Conservation (phyloP, 2,329 filamentous ascomycete species). For the Epichloe festucae region DNA sequence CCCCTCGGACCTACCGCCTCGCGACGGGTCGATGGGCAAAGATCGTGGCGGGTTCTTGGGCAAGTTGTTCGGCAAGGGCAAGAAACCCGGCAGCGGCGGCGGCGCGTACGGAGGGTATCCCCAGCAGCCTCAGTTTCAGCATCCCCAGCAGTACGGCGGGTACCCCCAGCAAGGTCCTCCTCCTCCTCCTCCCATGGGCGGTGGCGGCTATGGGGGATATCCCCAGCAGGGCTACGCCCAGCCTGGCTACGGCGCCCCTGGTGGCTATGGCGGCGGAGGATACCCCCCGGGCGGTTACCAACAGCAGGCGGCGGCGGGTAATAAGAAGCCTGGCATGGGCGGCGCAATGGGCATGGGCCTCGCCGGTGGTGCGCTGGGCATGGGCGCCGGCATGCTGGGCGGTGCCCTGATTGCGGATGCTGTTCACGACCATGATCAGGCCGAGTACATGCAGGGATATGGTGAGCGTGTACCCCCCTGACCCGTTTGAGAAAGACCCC, state of each 20-base stretch:
- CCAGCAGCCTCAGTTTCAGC: neutral
- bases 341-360: conserved; percentile 41
- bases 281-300: conserved; percentile 17
- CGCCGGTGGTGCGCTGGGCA: conserved; percentile 62
- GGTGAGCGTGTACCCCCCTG: conserved; percentile 17
- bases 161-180: conserved; percentile 6
- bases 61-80: conserved; percentile 37
- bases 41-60: conserved; percentile 32
- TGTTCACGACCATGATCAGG: conserved; percentile 47
- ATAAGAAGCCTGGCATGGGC: conserved; percentile 27
- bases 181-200: conserved; percentile 1
- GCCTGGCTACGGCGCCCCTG: conserved; percentile 19
- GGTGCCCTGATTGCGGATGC: conserved; percentile 59
- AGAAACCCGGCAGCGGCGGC: conserved; percentile 11
- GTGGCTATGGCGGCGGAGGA: conserved; percentile 13
- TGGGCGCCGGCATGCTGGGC: conserved; percentile 70
- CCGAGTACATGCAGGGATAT: conserved; percentile 38
- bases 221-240: conserved; percentile 11
- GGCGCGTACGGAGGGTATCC: conserved; percentile 1
- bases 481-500: too few species aligned
- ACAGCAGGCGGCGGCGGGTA: conserved; percentile 25
- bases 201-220: conserved; percentile 6
- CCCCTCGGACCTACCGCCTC: conserved; percentile 30
- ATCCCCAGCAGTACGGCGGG: conserved; percentile 3
- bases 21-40: conserved; percentile 22